Evolutionary conservation across 177 flowering plant species (phyloP).

Genomic region (Vitis hybrid): DNA sequence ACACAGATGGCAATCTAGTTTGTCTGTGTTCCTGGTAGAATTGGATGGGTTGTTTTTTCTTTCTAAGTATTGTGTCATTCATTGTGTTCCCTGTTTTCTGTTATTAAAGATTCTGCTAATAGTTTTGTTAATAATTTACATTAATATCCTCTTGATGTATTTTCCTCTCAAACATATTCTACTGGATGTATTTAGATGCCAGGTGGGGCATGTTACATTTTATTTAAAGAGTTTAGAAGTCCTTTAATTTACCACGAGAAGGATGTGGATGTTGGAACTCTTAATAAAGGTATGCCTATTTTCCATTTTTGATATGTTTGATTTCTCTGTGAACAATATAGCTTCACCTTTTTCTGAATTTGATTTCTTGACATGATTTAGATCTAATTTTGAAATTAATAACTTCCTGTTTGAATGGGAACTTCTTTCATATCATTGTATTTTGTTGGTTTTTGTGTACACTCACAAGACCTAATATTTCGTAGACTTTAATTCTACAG

Average conservation of each 20-base stretch:
- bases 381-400: no score
- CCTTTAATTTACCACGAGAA: conserved; percentile 36
- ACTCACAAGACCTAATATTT: no score
- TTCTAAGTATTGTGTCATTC: neutral
- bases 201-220: conserved; percentile 40
- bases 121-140: neutral
- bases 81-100: neutral
- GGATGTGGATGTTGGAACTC: conserved; percentile 36
- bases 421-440: no score
- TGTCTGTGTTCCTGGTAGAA: neutral
- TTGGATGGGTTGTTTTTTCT: neutral
- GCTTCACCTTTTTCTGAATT: neutral
- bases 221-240: conserved; percentile 47
- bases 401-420: no score
- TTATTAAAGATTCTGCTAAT: neutral
- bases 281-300: conserved; percentile 46
- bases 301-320: neutral
- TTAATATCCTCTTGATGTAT: neutral
- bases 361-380: no score
- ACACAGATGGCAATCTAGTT: neutral
- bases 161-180: neutral
- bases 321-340: neutral
- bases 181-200: conserved; percentile 33
- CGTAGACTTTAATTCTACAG: no score
- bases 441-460: no score